Base-by-base conservation (phyloP, 768 basidiomycete genomes). In the Trichaptum fuscoviolaceum region DNA sequence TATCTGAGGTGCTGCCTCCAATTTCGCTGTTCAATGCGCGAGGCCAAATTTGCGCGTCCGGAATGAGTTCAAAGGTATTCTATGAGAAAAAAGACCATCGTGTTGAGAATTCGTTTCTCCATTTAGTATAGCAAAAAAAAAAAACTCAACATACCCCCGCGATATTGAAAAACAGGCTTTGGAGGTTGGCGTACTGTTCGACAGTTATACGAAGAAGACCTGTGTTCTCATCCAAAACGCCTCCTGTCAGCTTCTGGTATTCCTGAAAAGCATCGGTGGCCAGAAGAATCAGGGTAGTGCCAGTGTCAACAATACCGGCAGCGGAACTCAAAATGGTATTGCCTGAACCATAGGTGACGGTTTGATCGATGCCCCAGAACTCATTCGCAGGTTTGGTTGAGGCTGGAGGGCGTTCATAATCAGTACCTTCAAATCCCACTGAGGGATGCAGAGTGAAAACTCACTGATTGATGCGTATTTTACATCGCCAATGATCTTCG, bases 291-390 rank as follows among this genome's bases (percentile, higher is more conserved):
- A 76, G 63, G 8, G 74, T 73, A 61, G 72, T 75, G 17, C 77
- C 78, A 0, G 76, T 75, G 66, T 77, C 76, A 24, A 78, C 68
- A 57, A 78, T 75, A 24, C 77, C 77, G 27, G 77, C 71, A 15
- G 72, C 72, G 17, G n/a, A 58, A 7, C 69, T 35, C 59, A 76
- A 42, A 24, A 77, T 67, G 5, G 67, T 69, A 4, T 68, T 66
- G 5, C 26, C 26, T 0, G 58, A 25, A 9, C 74, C 75, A n/a
- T 76, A 78, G 9, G 68, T 58, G 57, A 77, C 69, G 20, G 72
- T 72, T 60, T 77, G 71, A 17, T 78, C 65, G 62, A 77, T 71
- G 1, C 76, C 77, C 78, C 75, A 77, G 63, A 57, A 78, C 17
- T 30, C 0, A 15, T 67, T 69, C 0, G 78, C 64, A 34, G 76